Conservation (phyloP, 1,139 yeast species). For the Geotrichum reessii region DNA sequence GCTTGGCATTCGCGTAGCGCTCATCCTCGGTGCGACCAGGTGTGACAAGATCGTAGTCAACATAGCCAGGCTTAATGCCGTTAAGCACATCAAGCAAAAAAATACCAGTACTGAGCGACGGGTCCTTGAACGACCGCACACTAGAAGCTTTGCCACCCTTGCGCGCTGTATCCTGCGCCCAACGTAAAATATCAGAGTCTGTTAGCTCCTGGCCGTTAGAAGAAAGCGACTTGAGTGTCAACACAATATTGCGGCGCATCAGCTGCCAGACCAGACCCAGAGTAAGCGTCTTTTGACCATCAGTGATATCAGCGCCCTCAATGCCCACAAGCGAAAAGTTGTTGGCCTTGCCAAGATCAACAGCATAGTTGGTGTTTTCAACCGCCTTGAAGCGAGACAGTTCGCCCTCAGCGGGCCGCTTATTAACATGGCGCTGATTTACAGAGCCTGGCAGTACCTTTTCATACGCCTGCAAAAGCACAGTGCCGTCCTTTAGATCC, state of each 20-base stretch:
- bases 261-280: slow-evolving; percentile 98
- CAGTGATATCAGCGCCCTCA: slow-evolving; percentile 96
- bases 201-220: slow-evolving; percentile 67
- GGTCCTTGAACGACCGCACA: slow-evolving; percentile 81
- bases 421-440: slow-evolving; percentile 72
- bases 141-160: slow-evolving; percentile 72
- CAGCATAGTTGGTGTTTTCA: slow-evolving; percentile 94
- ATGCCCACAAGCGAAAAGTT: slow-evolving; percentile 93
- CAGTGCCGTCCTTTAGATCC: slow-evolving; percentile 89
- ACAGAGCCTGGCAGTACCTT: slow-evolving; percentile 94
- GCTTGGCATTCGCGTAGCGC: slow-evolving; percentile 85
- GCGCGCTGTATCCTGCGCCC: slow-evolving; percentile 84
- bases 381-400: slow-evolving; percentile 87
- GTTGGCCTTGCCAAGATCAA: slow-evolving; percentile 88
- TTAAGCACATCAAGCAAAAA: slow-evolving; percentile 84
- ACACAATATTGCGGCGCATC: slow-evolving; percentile 91
- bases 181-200: slow-evolving; percentile 79
- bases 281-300: slow-evolving; percentile 83
- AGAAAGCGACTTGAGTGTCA: slow-evolving; percentile 70
- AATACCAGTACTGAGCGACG: slow-evolving; percentile 65
- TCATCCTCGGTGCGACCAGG: slow-evolving; percentile 78
- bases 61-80: slow-evolving; percentile 95
- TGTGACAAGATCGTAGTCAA: slow-evolving; percentile 85
- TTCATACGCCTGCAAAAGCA: slow-evolving; percentile 86
- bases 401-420: slow-evolving; percentile 72